A percentile compares a stretch with the other conserved stretches of the same genome.
Evolutionary conservation across 768 basidiomycete species (phyloP).

Genomic region (Porpolomopsis calyptriformis): DNA sequence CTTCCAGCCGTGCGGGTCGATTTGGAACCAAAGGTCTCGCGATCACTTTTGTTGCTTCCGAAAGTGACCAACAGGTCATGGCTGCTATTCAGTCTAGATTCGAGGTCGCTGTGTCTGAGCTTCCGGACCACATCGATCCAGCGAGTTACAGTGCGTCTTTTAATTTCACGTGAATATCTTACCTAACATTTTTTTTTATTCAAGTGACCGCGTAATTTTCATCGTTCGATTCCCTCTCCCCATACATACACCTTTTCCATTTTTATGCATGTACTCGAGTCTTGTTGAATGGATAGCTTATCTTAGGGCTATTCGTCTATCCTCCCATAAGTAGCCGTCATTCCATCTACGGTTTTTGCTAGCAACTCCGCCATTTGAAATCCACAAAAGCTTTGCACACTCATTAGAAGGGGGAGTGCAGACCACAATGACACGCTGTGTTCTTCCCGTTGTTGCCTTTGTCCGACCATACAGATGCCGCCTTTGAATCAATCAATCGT

Average conservation of each 20-base stretch:
- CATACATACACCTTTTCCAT: not conserved
- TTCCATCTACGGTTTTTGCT: too few relatives aligned
- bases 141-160: slow-evolving; percentile 81
- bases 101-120: slow-evolving; percentile 91
- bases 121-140: slow-evolving; percentile 90
- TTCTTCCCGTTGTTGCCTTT: too few relatives aligned
- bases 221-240: not conserved
- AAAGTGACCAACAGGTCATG: slow-evolving; percentile 91
- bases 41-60: slow-evolving; percentile 91
- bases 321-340: too few relatives aligned
- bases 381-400: too few relatives aligned
- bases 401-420: too few relatives aligned
- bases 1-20: slow-evolving; percentile 84
- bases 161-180: not conserved
- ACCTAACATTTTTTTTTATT: not conserved
- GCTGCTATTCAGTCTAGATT: slow-evolving; percentile 90
- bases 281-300: not conserved
- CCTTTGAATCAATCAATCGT: too few relatives aligned
- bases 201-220: slow-evolving; percentile 43
- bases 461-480: too few relatives aligned
- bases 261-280: too few relatives aligned
- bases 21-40: slow-evolving; percentile 99
- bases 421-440: too few relatives aligned
- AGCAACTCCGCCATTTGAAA: too few relatives aligned
- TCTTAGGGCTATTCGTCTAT: too few relatives aligned